Base-by-base conservation (phyloP, 108 stramenopile genomes). In the Ochromonas danica region DNA sequence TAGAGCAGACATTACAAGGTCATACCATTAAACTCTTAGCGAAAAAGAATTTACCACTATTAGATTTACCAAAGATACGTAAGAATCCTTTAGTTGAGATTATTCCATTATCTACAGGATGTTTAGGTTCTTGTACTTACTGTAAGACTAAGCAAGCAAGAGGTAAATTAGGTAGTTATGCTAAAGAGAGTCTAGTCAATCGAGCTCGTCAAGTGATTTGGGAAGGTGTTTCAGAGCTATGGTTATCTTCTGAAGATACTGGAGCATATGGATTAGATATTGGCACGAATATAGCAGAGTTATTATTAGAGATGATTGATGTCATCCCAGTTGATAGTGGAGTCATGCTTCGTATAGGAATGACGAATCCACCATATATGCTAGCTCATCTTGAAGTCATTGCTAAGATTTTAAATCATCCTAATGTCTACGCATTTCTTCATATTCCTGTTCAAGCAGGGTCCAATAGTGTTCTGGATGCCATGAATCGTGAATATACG, bases 321-420 rank as follows among this genome's bases (percentile, higher is more conserved):
- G 40, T 40, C 10, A 10, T 70, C 40, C 39, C 36, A 40, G 17
- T 22, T 22, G n/a, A n/a, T n/a, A 22, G 72, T 39, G 61, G 80
- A 17, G 71, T 75, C 28, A 86, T 86, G 83, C 45, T 88, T 30
- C 36, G 83, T 1, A 61, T 86, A 0, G 87, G 87, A 39, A 88
- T 88, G 87, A 88, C 85, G 36, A 88, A 88, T 71, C 87, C 87
- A 43, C 87, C 87, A 10, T 88, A 61, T 67, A 85, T 88, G 39
- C 81, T 88, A 0, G 80, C 78, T 40, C 85, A 84, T 61, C 51
- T 88, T 0, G 82, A 80, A 6, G 51, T 14, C 22, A 70, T 87
- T 1, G 75, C 61, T 1, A 41, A 17, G 25, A 39, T 42, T 17
- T 31, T 87, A 65, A 40, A 65, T 17, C 33, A 67, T 40, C 70